phyloP scores from a whole-genome alignment of 176 grass and related monocot genomes.

The Alloteropsis semialata region DNA sequence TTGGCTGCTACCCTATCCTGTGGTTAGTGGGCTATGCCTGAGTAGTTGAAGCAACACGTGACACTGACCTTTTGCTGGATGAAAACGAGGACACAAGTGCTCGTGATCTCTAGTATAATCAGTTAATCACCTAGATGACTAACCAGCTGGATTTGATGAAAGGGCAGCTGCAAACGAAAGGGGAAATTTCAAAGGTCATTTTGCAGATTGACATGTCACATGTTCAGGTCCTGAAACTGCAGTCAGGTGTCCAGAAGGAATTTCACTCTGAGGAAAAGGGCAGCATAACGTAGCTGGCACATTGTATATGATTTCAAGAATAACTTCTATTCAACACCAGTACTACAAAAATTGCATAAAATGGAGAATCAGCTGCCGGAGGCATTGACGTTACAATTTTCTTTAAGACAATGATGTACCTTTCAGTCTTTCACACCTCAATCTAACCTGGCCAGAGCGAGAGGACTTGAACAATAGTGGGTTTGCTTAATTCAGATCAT shows the following conservation, averaged over 20 bases:
- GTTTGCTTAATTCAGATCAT: neutral
- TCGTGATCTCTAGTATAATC: neutral
- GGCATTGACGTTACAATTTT: too few species aligned
- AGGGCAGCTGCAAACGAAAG: neutral
- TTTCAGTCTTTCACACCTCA: neutral
- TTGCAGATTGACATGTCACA: neutral
- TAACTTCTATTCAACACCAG: neutral
- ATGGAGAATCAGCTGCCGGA: neutral
- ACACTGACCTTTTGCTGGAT: neutral
- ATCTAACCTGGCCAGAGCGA: neutral
- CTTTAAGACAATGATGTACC: too few species aligned
- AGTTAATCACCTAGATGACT: neutral
- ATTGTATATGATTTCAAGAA: too few species aligned
- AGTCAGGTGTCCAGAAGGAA: neutral
- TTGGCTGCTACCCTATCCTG: neutral
- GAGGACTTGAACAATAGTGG: neutral
- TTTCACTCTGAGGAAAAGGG: too few species aligned
- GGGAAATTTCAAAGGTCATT: neutral
- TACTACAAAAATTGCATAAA: neutral
- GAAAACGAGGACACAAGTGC: neutral
- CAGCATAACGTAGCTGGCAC: too few species aligned
- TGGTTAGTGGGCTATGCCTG: constrained; percentile 28
- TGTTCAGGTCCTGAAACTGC: neutral
- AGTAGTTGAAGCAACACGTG: constrained; percentile 31
- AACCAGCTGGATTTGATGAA: neutral